A percentile compares a stretch with the other conserved stretches of the same genome.
Evolutionary conservation across 768 basidiomycete genomes (phyloP).

Genomic region (Phlegmacium glaucopus): DNA sequence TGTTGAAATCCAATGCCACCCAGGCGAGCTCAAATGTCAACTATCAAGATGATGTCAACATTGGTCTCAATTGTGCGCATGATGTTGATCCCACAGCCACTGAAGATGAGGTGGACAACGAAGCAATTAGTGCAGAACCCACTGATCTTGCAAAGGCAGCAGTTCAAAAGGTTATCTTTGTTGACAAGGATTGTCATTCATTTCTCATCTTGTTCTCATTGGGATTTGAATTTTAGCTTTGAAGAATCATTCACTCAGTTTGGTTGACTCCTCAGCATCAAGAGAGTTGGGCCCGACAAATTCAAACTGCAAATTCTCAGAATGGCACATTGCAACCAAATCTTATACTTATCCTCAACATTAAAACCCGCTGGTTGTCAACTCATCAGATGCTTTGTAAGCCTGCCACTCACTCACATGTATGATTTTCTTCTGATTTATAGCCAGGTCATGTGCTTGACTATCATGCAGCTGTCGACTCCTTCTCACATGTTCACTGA

Average conservation of each 20-base stretch:
- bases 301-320: background rate
- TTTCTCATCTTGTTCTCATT: too few relatives aligned
- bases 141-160: constrained; percentile 4
- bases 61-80: constrained; percentile 1
- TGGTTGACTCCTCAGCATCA: constrained; percentile 19
- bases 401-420: constrained; percentile 2
- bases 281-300: constrained; percentile 14
- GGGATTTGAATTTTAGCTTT: constrained; percentile 16
- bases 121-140: background rate
- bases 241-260: constrained; percentile 20
- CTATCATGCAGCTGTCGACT: constrained; percentile 13
- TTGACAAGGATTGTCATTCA: background rate
- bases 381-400: constrained; percentile 29
- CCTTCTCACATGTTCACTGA: constrained; percentile 8
- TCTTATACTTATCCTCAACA: constrained; percentile 29
- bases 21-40: constrained; percentile 13
- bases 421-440: background rate
- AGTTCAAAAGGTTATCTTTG: constrained; percentile 6
- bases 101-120: constrained; percentile 4
- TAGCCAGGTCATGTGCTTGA: constrained; percentile 21
- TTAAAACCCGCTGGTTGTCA: constrained; percentile 28
- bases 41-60: constrained; percentile 18
- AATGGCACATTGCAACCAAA: background rate
- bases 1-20: constrained; percentile 15
- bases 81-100: background rate